Evolutionary conservation across 2,329 filamentous ascomycete species (phyloP).

Genomic region (Fusarium nurragi): DNA sequence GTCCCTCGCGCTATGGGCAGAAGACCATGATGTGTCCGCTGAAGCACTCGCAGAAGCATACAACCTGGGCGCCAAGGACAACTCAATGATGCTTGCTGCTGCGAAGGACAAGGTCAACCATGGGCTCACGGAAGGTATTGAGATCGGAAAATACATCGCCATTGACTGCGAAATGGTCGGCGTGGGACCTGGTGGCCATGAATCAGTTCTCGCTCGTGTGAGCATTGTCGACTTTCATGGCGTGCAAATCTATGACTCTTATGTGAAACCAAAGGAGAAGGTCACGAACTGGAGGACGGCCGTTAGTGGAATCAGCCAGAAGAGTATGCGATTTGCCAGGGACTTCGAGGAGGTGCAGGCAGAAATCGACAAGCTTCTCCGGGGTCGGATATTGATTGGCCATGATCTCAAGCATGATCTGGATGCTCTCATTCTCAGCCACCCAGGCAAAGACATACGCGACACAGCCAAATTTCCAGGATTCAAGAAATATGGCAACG

Average conservation of each 20-base stretch:
- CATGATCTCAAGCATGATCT: slow-evolving; percentile 86
- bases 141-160: slow-evolving; percentile 88
- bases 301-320: slow-evolving; percentile 82
- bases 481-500: slow-evolving; percentile 75
- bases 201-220: slow-evolving; percentile 83
- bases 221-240: slow-evolving; percentile 95
- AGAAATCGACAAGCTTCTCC: slow-evolving; percentile 74
- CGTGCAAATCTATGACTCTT: slow-evolving; percentile 92
- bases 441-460: slow-evolving; percentile 80
- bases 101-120: slow-evolving; percentile 67
- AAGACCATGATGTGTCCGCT: slow-evolving; percentile 68
- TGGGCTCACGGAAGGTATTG: slow-evolving; percentile 67
- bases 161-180: slow-evolving; percentile 99
- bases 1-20: slow-evolving; percentile 67
- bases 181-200: slow-evolving; percentile 73
- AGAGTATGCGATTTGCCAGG: slow-evolving; percentile 75
- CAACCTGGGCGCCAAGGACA: slow-evolving; percentile 61
- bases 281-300: slow-evolving; percentile 92
- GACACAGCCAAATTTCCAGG: slow-evolving; percentile 83
- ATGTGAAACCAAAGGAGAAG: slow-evolving; percentile 78
- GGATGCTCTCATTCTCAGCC: slow-evolving; percentile 77
- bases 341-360: slow-evolving; percentile 80
- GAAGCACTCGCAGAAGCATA: slow-evolving; percentile 71
- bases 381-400: slow-evolving; percentile 78
- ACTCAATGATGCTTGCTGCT: slow-evolving; percentile 58